These are phyloP conservation scores for Pigoraptor vietnamica DNA, from an alignment of 78 protist species.

Conservation along the genomic window DNA sequence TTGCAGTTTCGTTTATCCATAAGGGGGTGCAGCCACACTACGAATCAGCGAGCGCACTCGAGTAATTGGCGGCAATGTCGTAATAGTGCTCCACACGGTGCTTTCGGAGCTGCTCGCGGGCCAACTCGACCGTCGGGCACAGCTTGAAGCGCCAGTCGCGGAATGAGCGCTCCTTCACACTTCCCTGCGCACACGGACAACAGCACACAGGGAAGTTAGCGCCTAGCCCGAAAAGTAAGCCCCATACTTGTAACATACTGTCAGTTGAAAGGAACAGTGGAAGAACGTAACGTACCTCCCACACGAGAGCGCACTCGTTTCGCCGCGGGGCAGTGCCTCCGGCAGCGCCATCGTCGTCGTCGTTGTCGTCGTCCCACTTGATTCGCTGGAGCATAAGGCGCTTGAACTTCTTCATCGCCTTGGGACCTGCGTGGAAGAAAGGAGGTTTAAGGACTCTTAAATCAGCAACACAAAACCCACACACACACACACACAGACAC, in stretches of 20 bases:
- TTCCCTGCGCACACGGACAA: not conserved
- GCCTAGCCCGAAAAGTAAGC: not conserved
- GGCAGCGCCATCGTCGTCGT: not conserved
- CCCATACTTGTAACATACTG: not conserved
- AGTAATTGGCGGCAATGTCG: not conserved
- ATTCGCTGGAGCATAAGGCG: conserved; percentile 15
- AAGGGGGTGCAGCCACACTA: too few relatives aligned
- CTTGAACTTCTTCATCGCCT: not conserved
- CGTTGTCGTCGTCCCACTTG: not conserved
- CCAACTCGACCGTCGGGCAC: not conserved
- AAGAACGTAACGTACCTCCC: conserved; percentile 6
- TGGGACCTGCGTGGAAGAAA: conserved; percentile 4
- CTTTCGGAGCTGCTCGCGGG: not conserved
- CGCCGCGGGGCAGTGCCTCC: not conserved
- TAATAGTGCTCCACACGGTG: not conserved
- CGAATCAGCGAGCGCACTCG: not conserved
- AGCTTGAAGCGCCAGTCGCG: not conserved
- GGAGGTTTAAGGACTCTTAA: too few relatives aligned
- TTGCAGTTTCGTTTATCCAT: too few relatives aligned
- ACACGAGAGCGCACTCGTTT: not conserved
- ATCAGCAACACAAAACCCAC: not conserved
- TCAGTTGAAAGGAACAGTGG: too few relatives aligned
- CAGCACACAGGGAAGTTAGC: not conserved
- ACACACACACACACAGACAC: not conserved
- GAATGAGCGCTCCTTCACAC: not conserved